Evolutionary conservation across 1,284 basidiomycete genomes (phyloP).

Genomic region (Megacollybia platyphylla): DNA sequence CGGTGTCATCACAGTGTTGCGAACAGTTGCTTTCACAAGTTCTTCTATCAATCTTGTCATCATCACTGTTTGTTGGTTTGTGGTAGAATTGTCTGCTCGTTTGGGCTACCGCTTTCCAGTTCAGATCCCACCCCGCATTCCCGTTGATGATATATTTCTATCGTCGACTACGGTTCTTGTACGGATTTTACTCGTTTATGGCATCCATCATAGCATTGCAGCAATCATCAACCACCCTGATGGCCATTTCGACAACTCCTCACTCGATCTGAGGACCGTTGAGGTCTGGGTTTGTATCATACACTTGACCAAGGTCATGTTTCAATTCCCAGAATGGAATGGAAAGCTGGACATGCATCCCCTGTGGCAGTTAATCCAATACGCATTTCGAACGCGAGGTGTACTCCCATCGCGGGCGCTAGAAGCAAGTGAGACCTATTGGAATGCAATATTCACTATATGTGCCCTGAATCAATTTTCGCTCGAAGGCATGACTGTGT

Average conservation of each 20-base stretch:
- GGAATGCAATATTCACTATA: conserved; percentile 62
- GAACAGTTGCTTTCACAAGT: conserved; percentile 16
- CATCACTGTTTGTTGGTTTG: conserved; percentile 45
- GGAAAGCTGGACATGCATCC: conserved; percentile 12
- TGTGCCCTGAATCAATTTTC: conserved; percentile 76
- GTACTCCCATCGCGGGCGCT: conserved; percentile 21
- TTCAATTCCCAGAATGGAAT: too few relatives aligned
- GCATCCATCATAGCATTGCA: conserved; percentile 35
- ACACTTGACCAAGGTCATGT: conserved; percentile 22
- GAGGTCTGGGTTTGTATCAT: conserved; percentile 74
- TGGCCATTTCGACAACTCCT: conserved; percentile 15
- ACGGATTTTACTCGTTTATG: conserved; percentile 37
- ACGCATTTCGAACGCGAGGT: conserved; percentile 18
- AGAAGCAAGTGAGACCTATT: conserved; percentile 56
- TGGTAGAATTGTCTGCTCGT: conserved; percentile 43
- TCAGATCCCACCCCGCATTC: conserved; percentile 8
- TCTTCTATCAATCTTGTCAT: conserved; percentile 20
- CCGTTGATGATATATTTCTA: conserved; percentile 5
- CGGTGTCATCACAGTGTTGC: conserved; percentile 26
- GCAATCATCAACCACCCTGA: conserved; percentile 20
- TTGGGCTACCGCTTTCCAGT: conserved; percentile 14
- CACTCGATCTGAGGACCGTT: conserved; percentile 24
- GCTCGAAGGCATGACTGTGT: conserved; percentile 42
- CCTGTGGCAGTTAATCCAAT: conserved; percentile 34
- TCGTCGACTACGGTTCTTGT: conserved; percentile 29